Percentiles rank a stretch among this genome's conserved stretches.
These are phyloP conservation scores for Hortiboletus rubellus DNA, from an alignment of 1,284 basidiomycete genomes.

Conservation along the genomic window DNA sequence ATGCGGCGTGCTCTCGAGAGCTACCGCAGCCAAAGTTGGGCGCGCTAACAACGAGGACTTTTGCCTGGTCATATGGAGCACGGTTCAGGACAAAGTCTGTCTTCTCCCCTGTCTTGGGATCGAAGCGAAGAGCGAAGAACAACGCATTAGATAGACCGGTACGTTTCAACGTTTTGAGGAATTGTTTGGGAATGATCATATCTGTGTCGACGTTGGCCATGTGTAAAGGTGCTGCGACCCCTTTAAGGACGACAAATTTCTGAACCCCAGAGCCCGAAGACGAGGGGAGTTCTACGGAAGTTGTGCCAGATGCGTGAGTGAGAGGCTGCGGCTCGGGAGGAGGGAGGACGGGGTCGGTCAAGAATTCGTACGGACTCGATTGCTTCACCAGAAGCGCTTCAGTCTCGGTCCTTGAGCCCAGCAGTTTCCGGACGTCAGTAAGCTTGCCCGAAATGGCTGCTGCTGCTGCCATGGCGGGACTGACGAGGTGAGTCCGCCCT, in stretches of 20 bases:
- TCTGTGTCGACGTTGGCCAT: constrained; percentile 96
- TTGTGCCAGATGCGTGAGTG: constrained; percentile 35
- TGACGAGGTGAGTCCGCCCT: constrained; percentile 90
- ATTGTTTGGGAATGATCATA: constrained; percentile 97
- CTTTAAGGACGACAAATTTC: constrained; percentile 82
- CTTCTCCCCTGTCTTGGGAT: constrained; percentile 75
- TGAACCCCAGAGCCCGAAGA: constrained; percentile 63
- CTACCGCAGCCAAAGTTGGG: constrained; percentile 95
- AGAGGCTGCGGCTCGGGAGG: constrained; percentile 57
- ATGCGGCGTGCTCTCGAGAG: constrained; percentile 93
- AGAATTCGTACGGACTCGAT: constrained; percentile 69
- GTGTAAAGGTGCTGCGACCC: constrained; percentile 86
- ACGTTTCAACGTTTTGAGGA: constrained; percentile 92
- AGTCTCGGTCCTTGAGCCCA: constrained; percentile 51
- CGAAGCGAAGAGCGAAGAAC: constrained; percentile 83
- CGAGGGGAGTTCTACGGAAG: constrained; percentile 46
- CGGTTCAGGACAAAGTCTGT: constrained; percentile 92
- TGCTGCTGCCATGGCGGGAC: constrained; percentile 95
- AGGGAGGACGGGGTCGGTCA: constrained; percentile 72
- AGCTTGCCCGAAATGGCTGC: constrained; percentile 89
- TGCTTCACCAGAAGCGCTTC: constrained; percentile 64
- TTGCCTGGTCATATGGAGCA: constrained; percentile 77
- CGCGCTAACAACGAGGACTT: constrained; percentile 87
- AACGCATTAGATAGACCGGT: constrained; percentile 90
- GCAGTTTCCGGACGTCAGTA: constrained; percentile 85